A percentile compares a stretch with the other conserved stretches of the same genome.
Conservation (phyloP, 345 rosid genomes). For the Crucihimalaya himalaica region DNA sequence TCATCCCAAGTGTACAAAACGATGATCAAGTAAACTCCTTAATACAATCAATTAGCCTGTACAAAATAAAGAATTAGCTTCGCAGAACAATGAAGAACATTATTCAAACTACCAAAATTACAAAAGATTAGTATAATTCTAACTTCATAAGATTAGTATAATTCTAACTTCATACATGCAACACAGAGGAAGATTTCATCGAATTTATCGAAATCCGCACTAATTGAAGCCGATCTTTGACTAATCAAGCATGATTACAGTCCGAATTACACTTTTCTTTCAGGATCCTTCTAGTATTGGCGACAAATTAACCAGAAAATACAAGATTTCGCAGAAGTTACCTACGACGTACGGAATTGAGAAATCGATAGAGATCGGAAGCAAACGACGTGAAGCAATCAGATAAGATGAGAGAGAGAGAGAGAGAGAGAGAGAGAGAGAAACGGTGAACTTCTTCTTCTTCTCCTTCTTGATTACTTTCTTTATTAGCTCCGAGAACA, state of each 20-base stretch:
- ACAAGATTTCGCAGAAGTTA: background rate
- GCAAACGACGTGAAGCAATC: conserved; percentile 19
- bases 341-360: background rate
- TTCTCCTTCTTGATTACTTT: background rate
- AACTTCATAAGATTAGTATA: conserved; percentile 8
- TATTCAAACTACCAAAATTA: background rate
- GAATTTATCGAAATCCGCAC: background rate
- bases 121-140: background rate
- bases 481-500: background rate
- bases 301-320: background rate
- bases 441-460: conserved; percentile 6
- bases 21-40: conserved; percentile 4
- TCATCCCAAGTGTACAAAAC: conserved; percentile 34
- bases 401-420: conserved; percentile 1
- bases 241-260: background rate
- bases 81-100: conserved; percentile 8
- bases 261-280: background rate
- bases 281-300: background rate
- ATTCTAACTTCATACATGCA: background rate
- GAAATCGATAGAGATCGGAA: conserved; percentile 23
- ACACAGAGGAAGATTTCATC: background rate
- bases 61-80: conserved; percentile 15
- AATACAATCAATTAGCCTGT: conserved; percentile 28
- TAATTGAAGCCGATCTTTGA: conserved; percentile 1
- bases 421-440: background rate